A percentile compares a stretch with the other conserved stretches of the same genome.
Evolutionary conservation across 164 flowering plant genomes (phyloP).

Genomic region (Annona cherimola): DNA sequence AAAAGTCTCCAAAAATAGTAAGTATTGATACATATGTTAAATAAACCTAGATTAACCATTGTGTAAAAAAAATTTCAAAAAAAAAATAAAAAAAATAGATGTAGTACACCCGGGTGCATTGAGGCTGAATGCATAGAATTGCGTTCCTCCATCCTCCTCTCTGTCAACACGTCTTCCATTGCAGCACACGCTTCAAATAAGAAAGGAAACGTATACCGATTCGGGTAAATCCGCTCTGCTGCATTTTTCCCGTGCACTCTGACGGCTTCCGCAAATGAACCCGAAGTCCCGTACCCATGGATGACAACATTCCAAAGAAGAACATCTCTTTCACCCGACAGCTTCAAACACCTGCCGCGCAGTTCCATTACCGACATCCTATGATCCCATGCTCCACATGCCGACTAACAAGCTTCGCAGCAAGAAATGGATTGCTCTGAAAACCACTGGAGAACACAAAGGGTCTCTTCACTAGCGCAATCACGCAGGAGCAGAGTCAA

Average conservation of each 20-base stretch:
- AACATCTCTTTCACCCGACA: slow-evolving; percentile 35
- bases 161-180: slow-evolving; percentile 18
- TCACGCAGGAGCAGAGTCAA: too few relatives aligned
- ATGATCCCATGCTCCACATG: slow-evolving; percentile 9
- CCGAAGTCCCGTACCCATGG: slow-evolving; percentile 30
- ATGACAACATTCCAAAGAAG: slow-evolving; percentile 38
- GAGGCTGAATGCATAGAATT: too few relatives aligned
- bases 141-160: too few relatives aligned
- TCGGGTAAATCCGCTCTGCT: slow-evolving; percentile 13
- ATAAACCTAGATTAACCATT: too few relatives aligned
- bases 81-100: too few relatives aligned
- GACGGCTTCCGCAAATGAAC: slow-evolving; percentile 29
- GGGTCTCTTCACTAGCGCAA: too few relatives aligned
- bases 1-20: too few relatives aligned
- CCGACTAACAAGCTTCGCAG: slow-evolving; percentile 32
- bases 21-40: too few relatives aligned
- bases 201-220: slow-evolving; percentile 35
- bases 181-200: slow-evolving; percentile 42
- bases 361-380: slow-evolving; percentile 12
- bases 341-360: slow-evolving; percentile 34
- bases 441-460: slow-evolving; percentile 16
- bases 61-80: too few relatives aligned
- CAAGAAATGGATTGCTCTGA: slow-evolving; percentile 32
- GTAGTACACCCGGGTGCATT: too few relatives aligned
- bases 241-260: slow-evolving; percentile 23